Evolutionary conservation across 192 early-diverging fungal genomes (phyloP).

Genomic region (Coemansia sp.): DNA sequence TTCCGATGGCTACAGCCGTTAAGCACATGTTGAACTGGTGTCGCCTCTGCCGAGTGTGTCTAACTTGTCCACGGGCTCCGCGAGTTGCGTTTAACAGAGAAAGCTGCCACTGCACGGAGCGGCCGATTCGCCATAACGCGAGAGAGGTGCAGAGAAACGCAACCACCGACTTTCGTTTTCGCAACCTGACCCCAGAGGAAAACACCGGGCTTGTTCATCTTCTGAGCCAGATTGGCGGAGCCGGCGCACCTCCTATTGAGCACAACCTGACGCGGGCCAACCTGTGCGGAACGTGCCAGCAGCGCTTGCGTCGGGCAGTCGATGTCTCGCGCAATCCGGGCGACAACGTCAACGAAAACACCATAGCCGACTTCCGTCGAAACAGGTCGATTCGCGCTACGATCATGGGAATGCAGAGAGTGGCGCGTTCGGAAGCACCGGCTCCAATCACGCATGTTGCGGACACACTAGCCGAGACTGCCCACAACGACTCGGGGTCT

Average conservation of each 20-base stretch:
- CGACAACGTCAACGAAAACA: not conserved
- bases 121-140: constrained; percentile 16
- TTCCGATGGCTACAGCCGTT: not conserved
- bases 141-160: constrained; percentile 17
- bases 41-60: constrained; percentile 33
- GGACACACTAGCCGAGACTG: no score
- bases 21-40: constrained; percentile 46
- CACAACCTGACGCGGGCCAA: constrained; percentile 30
- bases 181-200: constrained; percentile 17
- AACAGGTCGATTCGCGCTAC: constrained; percentile 37
- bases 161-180: constrained; percentile 43
- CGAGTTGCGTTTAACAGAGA: constrained; percentile 10
- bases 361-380: constrained; percentile 36
- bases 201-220: constrained; percentile 6
- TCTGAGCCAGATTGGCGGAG: constrained; percentile 10
- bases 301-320: constrained; percentile 36
- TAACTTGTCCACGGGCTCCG: constrained; percentile 27
- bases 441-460: not conserved
- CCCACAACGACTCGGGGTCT: no score
- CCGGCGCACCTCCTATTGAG: constrained; percentile 15
- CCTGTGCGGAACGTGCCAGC: constrained; percentile 48
- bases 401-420: constrained; percentile 13
- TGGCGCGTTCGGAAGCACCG: not conserved
- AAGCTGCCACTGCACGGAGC: constrained; percentile 20
- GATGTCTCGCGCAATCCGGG: constrained; percentile 15